Evolutionary conservation across 208 protist genomes (phyloP).

Genomic region (Vickermania ingenoplastis): DNA sequence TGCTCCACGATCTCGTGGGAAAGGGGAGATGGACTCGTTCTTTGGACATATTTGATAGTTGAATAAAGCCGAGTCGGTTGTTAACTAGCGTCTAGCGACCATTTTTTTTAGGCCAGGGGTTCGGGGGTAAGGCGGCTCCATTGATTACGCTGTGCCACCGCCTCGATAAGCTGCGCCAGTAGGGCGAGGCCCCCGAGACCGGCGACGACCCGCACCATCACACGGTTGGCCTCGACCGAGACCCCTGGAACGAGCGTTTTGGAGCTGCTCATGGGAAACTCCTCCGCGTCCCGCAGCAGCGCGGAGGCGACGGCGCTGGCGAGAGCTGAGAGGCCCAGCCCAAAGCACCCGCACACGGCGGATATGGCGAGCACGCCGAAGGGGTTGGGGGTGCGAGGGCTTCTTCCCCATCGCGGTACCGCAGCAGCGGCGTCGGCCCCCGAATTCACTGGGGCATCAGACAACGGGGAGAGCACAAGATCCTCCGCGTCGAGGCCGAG

Average conservation of each 20-base stretch:
- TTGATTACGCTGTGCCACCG: neutral
- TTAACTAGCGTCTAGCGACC: too few relatives aligned
- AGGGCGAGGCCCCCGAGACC: neutral
- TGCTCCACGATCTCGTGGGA: too few relatives aligned
- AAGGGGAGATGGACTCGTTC: too few relatives aligned
- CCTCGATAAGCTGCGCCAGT: neutral
- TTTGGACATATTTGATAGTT: too few relatives aligned
- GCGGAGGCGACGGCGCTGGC: neutral
- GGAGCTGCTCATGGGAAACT: neutral
- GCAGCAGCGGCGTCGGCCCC: too few relatives aligned
- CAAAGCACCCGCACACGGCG: neutral
- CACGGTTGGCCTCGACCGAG: neutral
- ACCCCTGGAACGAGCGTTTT: neutral
- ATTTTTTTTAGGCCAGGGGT: too few relatives aligned
- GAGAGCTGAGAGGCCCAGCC: neutral
- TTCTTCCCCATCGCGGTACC: too few relatives aligned
- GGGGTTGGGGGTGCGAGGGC: neutral
- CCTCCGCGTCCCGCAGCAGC: neutral
- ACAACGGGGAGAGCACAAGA: neutral
- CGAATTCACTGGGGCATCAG: neutral
- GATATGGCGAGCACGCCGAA: neutral
- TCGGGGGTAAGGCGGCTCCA: neutral
- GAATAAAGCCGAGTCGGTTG: too few relatives aligned
- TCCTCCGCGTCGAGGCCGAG: neutral
- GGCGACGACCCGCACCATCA: neutral